phyloP scores from a whole-genome alignment of 2,329 filamentous ascomycete species.

The Apiospora malaysiana region DNA sequence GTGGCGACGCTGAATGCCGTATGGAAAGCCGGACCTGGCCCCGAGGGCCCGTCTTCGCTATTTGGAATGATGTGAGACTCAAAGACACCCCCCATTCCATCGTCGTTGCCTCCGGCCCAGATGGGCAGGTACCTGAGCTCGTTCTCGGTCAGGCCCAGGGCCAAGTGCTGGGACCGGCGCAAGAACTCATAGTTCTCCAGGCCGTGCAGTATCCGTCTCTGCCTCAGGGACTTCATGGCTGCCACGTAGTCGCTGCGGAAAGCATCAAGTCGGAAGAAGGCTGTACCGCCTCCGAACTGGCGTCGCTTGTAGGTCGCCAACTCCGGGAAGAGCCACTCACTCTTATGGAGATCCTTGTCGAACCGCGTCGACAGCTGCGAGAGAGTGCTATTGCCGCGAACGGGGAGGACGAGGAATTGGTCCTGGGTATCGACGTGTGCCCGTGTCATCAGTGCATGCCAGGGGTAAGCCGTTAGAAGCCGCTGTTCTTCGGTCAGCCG shows the following conservation, averaged over 20 bases:
- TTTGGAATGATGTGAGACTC: conserved; percentile 40
- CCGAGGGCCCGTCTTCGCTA: conserved; percentile 36
- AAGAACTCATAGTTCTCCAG: conserved; percentile 42
- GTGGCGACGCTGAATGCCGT: conserved; percentile 38
- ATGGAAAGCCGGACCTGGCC: conserved; percentile 39
- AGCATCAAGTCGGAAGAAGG: not conserved
- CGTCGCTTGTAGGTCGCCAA: not conserved
- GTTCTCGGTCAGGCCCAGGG: conserved; percentile 58
- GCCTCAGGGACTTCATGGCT: conserved; percentile 25
- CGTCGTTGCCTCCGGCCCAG: conserved; percentile 66
- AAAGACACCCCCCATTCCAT: conserved; percentile 56
- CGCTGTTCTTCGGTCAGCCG: conserved; percentile 34
- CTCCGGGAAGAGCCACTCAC: not conserved
- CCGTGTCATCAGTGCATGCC: not conserved
- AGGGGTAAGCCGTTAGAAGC: conserved; percentile 37
- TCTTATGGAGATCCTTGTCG: conserved; percentile 30
- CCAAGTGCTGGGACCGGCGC: conserved; percentile 48
- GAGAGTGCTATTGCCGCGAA: not conserved
- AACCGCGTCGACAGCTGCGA: not conserved
- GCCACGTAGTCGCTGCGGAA: conserved; percentile 26
- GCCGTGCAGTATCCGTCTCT: conserved; percentile 32
- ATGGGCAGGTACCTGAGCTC: conserved; percentile 69
- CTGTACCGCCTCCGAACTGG: not conserved
- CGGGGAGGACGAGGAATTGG: not conserved
- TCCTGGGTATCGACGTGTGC: not conserved